These are phyloP conservation scores for Fusarium torreyae DNA, from an alignment of 2,329 filamentous ascomycete genomes.

Conservation along the genomic window DNA sequence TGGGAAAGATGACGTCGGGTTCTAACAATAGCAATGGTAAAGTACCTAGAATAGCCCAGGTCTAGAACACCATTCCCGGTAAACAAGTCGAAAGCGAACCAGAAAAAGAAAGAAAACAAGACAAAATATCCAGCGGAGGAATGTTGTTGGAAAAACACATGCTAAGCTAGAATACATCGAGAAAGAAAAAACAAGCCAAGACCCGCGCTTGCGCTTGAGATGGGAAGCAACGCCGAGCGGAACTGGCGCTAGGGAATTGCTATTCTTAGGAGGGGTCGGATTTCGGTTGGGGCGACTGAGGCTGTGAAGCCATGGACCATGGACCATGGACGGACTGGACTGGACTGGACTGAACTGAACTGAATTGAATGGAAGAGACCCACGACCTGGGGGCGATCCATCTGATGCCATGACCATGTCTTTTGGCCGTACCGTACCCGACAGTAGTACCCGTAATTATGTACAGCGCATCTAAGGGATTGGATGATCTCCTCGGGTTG, in stretches of 20 bases:
- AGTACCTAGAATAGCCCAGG: neutral
- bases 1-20: constrained; percentile 21
- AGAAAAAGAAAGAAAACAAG: constrained; percentile 17
- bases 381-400: constrained; percentile 48
- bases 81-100: constrained; percentile 7
- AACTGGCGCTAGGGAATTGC: constrained; percentile 41
- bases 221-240: constrained; percentile 39
- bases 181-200: constrained; percentile 28
- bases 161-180: constrained; percentile 36
- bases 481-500: too few species aligned
- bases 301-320: constrained; percentile 40
- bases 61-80: constrained; percentile 3
- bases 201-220: constrained; percentile 45
- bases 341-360: constrained; percentile 5
- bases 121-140: constrained; percentile 3
- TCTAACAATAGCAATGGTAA: constrained; percentile 37
- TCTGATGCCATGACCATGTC: constrained; percentile 34
- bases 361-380: constrained; percentile 24
- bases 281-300: constrained; percentile 46
- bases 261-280: constrained; percentile 45
- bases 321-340: neutral
- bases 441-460: neutral
- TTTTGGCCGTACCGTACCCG: too few species aligned
- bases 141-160: constrained; percentile 6
- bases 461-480: too few species aligned